phyloP scores from a whole-genome alignment of 768 basidiomycete genomes.

The Sutorius australiensis region DNA sequence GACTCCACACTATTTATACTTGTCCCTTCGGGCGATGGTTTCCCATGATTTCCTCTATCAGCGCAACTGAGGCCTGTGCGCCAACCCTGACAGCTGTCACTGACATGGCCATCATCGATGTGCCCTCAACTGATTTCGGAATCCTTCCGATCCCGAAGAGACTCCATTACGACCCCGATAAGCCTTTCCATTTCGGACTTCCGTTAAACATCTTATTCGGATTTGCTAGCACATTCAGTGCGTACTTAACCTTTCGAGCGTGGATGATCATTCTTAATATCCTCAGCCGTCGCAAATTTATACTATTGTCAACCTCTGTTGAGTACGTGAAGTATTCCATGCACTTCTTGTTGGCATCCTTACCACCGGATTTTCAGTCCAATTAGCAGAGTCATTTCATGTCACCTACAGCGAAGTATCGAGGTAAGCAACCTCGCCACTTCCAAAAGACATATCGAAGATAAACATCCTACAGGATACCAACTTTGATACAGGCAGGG shows the following conservation, averaged over 20 bases:
- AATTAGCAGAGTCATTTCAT: constrained; percentile 38
- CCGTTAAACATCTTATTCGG: constrained; percentile 59
- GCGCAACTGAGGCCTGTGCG: background rate
- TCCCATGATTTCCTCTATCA: constrained; percentile 17
- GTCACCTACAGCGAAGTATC: constrained; percentile 38
- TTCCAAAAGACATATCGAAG: background rate
- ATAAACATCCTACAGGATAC: constrained; percentile 41
- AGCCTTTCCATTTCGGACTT: constrained; percentile 50
- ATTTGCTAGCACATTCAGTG: constrained; percentile 49
- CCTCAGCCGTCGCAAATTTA: constrained; percentile 62
- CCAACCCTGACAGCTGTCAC: background rate
- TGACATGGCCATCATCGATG: background rate
- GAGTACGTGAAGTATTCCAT: constrained; percentile 39
- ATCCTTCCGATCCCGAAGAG: constrained; percentile 60
- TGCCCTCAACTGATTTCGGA: constrained; percentile 47
- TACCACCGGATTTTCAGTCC: constrained; percentile 14
- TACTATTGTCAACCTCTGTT: constrained; percentile 83
- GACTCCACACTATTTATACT: constrained; percentile 29
- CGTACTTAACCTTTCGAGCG: background rate
- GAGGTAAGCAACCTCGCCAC: constrained; percentile 14
- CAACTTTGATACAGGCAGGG: constrained; percentile 68
- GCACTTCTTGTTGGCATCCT: background rate
- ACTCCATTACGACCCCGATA: constrained; percentile 48
- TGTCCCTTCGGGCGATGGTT: background rate
- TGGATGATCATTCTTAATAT: background rate